These are phyloP conservation scores for Rhodotorula sp. DNA, from an alignment of 1,284 basidiomycete species.

Conservation along the genomic window DNA sequence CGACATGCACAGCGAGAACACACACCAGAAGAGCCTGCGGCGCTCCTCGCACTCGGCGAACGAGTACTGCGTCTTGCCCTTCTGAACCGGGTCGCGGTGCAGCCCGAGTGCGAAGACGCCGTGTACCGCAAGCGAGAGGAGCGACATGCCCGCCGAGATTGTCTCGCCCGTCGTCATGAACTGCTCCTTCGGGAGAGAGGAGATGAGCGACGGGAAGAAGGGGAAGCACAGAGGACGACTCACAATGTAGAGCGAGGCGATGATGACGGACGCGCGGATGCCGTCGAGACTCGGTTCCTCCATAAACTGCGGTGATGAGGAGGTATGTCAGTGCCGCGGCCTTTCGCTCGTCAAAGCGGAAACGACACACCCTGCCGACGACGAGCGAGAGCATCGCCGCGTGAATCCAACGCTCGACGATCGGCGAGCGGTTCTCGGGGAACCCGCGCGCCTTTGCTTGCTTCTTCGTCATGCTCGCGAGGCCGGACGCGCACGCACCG, in stretches of 20 bases:
- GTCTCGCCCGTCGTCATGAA: slow-evolving; percentile 28
- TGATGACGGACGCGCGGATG: slow-evolving; percentile 8
- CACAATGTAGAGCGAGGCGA: slow-evolving; percentile 18
- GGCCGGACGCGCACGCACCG: slow-evolving; percentile 19
- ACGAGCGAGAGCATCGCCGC: slow-evolving; percentile 16
- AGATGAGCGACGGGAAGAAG: too few relatives aligned
- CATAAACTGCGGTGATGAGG: slow-evolving; percentile 8
- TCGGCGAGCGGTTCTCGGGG: slow-evolving; percentile 5
- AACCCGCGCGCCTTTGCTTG: slow-evolving; percentile 14
- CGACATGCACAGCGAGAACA: slow-evolving; percentile 31
- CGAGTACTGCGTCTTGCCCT: background rate
- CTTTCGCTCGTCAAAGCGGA: background rate
- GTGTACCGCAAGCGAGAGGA: slow-evolving; percentile 29
- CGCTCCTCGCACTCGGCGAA: slow-evolving; percentile 33
- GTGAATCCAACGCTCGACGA: slow-evolving; percentile 25
- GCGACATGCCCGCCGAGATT: slow-evolving; percentile 14
- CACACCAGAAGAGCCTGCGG: slow-evolving; percentile 32
- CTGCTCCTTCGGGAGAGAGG: background rate
- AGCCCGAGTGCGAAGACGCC: slow-evolving; percentile 31
- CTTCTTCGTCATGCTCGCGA: slow-evolving; percentile 25
- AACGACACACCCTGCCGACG: background rate
- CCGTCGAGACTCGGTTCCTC: slow-evolving; percentile 28
- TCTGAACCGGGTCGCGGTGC: slow-evolving; percentile 34
- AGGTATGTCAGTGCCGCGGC: background rate
- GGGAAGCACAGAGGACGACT: background rate